Conservation (phyloP, 108 stramenopile genomes). For the Thalassiosira profunda region DNA sequence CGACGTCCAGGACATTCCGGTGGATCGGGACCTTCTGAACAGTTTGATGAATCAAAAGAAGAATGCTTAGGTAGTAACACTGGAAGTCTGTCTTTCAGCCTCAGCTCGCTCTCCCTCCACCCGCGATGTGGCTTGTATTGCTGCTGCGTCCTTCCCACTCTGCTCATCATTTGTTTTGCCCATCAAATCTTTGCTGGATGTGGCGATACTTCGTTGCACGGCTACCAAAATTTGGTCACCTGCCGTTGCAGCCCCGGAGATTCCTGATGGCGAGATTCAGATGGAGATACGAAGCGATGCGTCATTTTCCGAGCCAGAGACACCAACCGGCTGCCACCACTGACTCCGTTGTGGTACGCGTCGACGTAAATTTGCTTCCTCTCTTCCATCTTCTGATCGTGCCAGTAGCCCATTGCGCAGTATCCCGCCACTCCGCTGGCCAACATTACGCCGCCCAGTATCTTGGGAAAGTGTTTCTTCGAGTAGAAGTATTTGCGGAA, state of each 20-base stretch:
- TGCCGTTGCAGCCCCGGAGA: not conserved
- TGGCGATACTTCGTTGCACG: too few species aligned
- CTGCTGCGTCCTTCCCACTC: too few species aligned
- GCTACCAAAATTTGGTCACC: slow-evolving; percentile 11
- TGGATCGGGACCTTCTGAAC: slow-evolving; percentile 18
- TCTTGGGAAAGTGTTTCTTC: not conserved
- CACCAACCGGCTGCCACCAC: not conserved
- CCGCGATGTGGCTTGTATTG: too few species aligned
- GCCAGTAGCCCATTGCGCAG: not conserved
- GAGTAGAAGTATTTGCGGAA: slow-evolving; percentile 3
- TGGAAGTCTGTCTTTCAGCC: too few species aligned
- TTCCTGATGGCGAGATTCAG: too few species aligned
- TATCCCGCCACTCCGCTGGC: not conserved
- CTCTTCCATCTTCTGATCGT: not conserved
- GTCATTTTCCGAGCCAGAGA: slow-evolving; percentile 4
- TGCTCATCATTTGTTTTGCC: too few species aligned
- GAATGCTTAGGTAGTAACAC: too few species aligned
- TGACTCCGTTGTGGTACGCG: not conserved
- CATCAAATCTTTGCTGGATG: too few species aligned
- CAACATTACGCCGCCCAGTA: not conserved
- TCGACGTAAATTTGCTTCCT: not conserved
- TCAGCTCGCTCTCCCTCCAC: too few species aligned
- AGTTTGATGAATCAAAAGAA: slow-evolving; percentile 13
- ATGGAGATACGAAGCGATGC: not conserved
- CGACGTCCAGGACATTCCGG: not conserved